Evolutionary conservation across 179 eudicot genomes (phyloP).

Genomic region (Camellia oleifera): DNA sequence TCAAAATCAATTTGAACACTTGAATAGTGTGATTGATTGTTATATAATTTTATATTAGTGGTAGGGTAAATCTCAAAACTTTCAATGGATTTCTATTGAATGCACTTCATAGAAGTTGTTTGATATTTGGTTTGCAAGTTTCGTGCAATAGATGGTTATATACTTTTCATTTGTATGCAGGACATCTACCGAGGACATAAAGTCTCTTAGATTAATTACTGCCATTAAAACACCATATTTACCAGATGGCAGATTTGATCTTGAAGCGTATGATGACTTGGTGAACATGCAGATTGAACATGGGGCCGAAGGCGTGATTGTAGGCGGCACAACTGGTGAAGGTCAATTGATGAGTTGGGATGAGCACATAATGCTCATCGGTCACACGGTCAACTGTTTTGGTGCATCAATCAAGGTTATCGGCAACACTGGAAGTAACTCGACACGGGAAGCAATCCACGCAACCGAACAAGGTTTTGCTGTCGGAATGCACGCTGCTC

Average conservation of each 20-base stretch:
- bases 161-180: constrained; percentile 33
- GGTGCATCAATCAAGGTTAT: constrained; percentile 75
- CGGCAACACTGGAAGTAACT: constrained; percentile 90
- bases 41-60: neutral
- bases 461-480: constrained; percentile 93
- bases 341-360: constrained; percentile 96
- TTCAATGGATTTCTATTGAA: neutral
- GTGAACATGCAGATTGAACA: constrained; percentile 75
- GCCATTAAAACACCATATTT: constrained; percentile 90
- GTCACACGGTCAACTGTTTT: constrained; percentile 85
- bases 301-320: constrained; percentile 78
- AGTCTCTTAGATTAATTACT: constrained; percentile 66
- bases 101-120: neutral
- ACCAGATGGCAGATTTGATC: constrained; percentile 92
- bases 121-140: neutral
- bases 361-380: constrained; percentile 93
- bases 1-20: neutral
- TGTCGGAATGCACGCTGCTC: constrained; percentile 97
- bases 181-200: constrained; percentile 82
- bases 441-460: constrained; percentile 87
- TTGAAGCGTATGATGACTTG: constrained; percentile 80
- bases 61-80: neutral
- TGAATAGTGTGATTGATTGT: neutral
- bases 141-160: constrained; percentile 3
- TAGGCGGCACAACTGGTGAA: constrained; percentile 95